Evolutionary conservation across 768 basidiomycete species (phyloP).

Genomic region (Auriscalpium microsporum): DNA sequence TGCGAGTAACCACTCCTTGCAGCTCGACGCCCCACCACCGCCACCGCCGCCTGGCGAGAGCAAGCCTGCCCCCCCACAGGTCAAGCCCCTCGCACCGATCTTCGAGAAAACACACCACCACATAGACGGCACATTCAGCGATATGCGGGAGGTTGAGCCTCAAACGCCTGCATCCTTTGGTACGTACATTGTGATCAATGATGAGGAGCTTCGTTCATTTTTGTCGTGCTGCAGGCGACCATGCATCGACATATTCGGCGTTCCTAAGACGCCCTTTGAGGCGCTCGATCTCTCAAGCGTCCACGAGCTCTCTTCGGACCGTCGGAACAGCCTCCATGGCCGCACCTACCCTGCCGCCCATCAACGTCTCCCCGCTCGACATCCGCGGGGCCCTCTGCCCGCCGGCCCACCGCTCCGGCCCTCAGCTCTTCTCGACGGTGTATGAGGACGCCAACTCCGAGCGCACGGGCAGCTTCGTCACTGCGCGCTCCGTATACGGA

Average conservation of each 20-base stretch:
- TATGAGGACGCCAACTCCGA: constrained; percentile 22
- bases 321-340: constrained; percentile 43
- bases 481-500: constrained; percentile 20
- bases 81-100: constrained; percentile 53
- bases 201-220: neutral
- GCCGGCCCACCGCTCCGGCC: constrained; percentile 10
- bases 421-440: constrained; percentile 25
- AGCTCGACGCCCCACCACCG: constrained; percentile 26
- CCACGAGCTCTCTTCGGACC: constrained; percentile 28
- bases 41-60: constrained; percentile 11
- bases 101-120: constrained; percentile 53
- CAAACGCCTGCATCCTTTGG: constrained; percentile 18
- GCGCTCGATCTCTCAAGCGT: constrained; percentile 55
- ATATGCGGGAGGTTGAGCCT: constrained; percentile 11
- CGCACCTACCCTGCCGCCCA: constrained; percentile 46
- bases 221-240: constrained; percentile 2
- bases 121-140: constrained; percentile 29
- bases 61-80: constrained; percentile 15
- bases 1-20: constrained; percentile 36
- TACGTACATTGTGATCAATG: constrained; percentile 23
- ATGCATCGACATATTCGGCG: constrained; percentile 30
- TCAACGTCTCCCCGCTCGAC: constrained; percentile 20
- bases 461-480: constrained; percentile 26
- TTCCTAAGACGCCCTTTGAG: constrained; percentile 62
- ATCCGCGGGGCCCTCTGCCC: constrained; percentile 2